These are phyloP conservation scores for Epichloe bromicola DNA, from an alignment of 2,329 filamentous ascomycete genomes.

Conservation along the genomic window DNA sequence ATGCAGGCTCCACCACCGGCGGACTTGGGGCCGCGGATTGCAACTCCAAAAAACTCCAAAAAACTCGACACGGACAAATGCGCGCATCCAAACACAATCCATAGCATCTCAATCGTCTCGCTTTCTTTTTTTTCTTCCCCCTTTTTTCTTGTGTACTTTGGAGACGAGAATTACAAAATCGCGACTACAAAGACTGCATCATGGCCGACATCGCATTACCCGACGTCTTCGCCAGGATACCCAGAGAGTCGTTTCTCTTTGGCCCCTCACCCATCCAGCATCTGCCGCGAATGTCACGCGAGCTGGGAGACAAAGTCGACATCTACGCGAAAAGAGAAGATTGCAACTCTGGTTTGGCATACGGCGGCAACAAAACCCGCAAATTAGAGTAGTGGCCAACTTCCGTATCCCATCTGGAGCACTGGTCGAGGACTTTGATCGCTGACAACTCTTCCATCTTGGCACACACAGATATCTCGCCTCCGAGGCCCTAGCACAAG, in stretches of 20 bases:
- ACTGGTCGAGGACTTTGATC: not conserved
- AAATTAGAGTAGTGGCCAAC: slow-evolving; percentile 42
- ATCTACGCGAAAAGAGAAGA: slow-evolving; percentile 64
- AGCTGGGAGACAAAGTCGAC: slow-evolving; percentile 44
- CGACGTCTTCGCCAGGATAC: slow-evolving; percentile 49
- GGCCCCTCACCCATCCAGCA: slow-evolving; percentile 56
- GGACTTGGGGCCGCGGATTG: no score
- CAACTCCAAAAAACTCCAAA: no score
- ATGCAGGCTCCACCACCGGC: no score
- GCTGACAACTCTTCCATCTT: not conserved
- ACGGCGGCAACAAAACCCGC: slow-evolving; percentile 56
- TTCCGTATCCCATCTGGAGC: no score
- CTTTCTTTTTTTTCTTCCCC: slow-evolving; percentile 31
- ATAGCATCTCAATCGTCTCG: no score
- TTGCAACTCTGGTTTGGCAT: slow-evolving; percentile 54
- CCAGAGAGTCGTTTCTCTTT: slow-evolving; percentile 48
- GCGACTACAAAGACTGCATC: slow-evolving; percentile 65
- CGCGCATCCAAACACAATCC: no score
- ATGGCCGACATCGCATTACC: slow-evolving; percentile 27
- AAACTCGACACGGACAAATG: no score
- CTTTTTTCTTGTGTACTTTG: no score
- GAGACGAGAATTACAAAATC: no score
- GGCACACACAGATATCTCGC: slow-evolving; percentile 39
- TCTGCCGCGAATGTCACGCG: slow-evolving; percentile 50
- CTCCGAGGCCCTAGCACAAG: slow-evolving; percentile 44